Base-by-base conservation (phyloP, 352 stramenopile genomes). In the Phytophthora syringae region DNA sequence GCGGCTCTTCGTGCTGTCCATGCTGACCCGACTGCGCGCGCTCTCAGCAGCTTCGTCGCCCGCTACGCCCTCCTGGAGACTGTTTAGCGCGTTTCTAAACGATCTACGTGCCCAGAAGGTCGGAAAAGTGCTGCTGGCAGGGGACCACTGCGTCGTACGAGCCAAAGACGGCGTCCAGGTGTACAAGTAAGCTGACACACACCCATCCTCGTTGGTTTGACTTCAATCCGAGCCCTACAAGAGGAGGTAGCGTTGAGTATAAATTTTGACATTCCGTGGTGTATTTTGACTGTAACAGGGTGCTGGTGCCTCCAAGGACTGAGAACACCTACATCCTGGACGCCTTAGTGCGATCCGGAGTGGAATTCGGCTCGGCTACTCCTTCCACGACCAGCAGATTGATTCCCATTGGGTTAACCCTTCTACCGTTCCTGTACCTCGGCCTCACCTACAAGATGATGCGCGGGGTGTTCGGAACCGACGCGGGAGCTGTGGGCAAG, bases 361-460 rank as follows among this genome's bases (percentile, higher is more conserved):
- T 94, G 21, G 84, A 92, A 25, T 93, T 94, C 43, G 86, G 86
- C 16, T 85, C 82, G 16, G 43, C 89, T 30, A 57, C 62, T 6
- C 75, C 82, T n/a, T 82, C 86, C 0, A 55, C 75, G 10, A 72
- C 74, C 10, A 80, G 80, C 18, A 64, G 56, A 30, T 52, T 92
- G 36, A 44, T 86, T 20, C 85, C 86, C 5, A 44, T 92, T 5
- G 60, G 89, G 27, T 72, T 95, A 49, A 80, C 84, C 11, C 52
- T 93, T 16, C 74, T 95, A 27, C 86, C 86, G 18, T 92, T 95
- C 70, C 72, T 93, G 73, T 95, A 95, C 66, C 66, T 95, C 43
- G 86, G 79, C 7, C 73, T 95, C 32, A 95, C 85, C 10, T 95
- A 95, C 63, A 86, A 86, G 34, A 94, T 95, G 85, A 67, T 95